Evolutionary conservation across 2,329 filamentous ascomycete species (phyloP).

Genomic region (Parastagonospora avenae): DNA sequence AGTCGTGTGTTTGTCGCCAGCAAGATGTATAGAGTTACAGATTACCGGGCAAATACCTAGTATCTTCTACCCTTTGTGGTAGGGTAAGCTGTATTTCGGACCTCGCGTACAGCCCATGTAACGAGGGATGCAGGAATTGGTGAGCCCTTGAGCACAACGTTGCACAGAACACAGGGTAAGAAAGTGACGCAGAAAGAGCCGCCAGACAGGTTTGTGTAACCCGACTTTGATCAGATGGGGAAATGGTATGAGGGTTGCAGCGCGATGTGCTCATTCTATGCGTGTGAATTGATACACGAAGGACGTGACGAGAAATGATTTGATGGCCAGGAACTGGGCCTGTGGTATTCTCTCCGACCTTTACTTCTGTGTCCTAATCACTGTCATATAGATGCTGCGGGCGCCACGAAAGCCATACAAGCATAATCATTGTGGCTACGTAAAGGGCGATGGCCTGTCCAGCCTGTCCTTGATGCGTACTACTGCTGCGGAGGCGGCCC

Average conservation of each 20-base stretch:
- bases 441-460: constrained; percentile 2
- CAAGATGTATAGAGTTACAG: background rate
- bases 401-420: constrained; percentile 1
- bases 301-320: background rate
- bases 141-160: constrained; percentile 8
- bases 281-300: background rate
- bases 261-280: background rate
- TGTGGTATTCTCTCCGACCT: constrained; percentile 5
- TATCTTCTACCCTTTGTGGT: background rate
- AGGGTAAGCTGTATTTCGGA: background rate
- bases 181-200: constrained; percentile 7
- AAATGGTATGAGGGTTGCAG: constrained; percentile 1
- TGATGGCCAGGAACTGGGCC: background rate
- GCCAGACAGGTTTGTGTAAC: constrained; percentile 6
- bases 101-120: background rate
- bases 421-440: constrained; percentile 3
- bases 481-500: constrained; percentile 1
- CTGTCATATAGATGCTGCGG: constrained; percentile 1
- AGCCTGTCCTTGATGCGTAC: constrained; percentile 2
- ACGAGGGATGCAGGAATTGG: constrained; percentile 5
- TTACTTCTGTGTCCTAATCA: background rate
- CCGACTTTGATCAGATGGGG: background rate
- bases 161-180: constrained; percentile 9
- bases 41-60: background rate
- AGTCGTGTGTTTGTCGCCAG: too few species aligned